phyloP scores from a whole-genome alignment of 768 basidiomycete species.

The Tricholoma saponaceum region DNA sequence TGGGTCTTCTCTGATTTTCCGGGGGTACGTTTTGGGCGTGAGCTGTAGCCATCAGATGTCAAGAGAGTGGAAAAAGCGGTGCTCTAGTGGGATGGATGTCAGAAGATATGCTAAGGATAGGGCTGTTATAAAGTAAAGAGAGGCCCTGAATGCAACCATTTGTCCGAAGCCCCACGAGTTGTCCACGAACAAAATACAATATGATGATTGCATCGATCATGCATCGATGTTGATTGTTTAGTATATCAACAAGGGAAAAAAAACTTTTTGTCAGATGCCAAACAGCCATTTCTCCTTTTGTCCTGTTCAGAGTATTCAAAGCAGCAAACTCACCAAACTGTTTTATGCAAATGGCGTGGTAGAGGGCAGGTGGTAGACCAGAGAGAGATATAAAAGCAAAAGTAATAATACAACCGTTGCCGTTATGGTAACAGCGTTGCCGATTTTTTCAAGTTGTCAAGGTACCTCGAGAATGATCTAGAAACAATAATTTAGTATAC shows the following conservation, averaged over 20 bases:
- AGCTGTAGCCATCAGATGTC: slow-evolving; percentile 13
- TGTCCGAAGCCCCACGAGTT: slow-evolving; percentile 2
- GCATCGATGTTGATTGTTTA: not conserved
- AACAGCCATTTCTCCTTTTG: slow-evolving; percentile 7
- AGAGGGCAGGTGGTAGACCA: too few relatives aligned
- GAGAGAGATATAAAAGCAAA: too few relatives aligned
- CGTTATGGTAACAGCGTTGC: too few relatives aligned
- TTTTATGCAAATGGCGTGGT: not conserved
- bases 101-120: slow-evolving; percentile 10
- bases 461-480: not conserved
- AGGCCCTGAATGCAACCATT: not conserved
- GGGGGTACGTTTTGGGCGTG: slow-evolving; percentile 6
- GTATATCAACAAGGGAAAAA: slow-evolving; percentile 4
- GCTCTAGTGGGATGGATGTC: slow-evolving; percentile 3
- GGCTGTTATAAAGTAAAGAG: slow-evolving; percentile 13
- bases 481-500: not conserved
- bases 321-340: not conserved
- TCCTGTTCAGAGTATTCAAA: not conserved
- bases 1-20: slow-evolving; percentile 15
- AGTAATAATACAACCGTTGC: too few relatives aligned
- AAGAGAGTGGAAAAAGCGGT: not conserved
- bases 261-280: slow-evolving; percentile 7
- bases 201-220: too few relatives aligned
- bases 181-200: slow-evolving; percentile 2
- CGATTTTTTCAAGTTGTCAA: not conserved